Base-by-base conservation (phyloP, 768 basidiomycete genomes). In the Tulasnella sp. region DNA sequence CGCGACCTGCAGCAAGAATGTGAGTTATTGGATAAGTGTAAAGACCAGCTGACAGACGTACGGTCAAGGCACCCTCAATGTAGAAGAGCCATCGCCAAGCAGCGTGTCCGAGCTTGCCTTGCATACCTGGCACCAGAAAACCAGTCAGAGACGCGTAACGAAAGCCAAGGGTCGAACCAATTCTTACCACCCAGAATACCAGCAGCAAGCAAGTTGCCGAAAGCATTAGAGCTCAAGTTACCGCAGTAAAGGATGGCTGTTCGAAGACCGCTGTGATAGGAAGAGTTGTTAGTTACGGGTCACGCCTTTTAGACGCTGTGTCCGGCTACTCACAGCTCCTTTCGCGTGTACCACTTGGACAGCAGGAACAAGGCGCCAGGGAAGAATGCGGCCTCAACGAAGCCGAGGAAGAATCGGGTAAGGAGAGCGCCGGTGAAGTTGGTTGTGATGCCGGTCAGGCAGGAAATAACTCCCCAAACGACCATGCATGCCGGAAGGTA, bases 181-280 rank as follows among this genome's bases (percentile, higher is more conserved):
- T 11, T 13, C 61, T 29, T 67, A 40, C 85, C 85, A 80, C 88
- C 86, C 23, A 95, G 87, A 74, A 95, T 92, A 1, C 89, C 91
- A 40, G 92, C 91, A 15, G 93, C 92, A 74, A 95, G 88, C 16
- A 95, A 85, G 2, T 92, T 87, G 4, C 93, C 93, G 82, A 94
- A 93, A 0, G 93, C 93, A 85, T 94, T 95, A 76, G 89, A 90
- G 74, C 94, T 90, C 39, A 94, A 85, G 81, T 87, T 90, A 26
- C 93, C 93, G 79, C 92, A 92, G 55, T 88, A 88, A 40, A 94
- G 86, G 70, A 91, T 82, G 6, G 92, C 91, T 16, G 88, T 91
- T 74, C 92, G 86, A 73, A 90, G 85, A 55, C 91, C 93, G 73
- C 77, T 77, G 10, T 72, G 2, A 13, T 11, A 39, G 20, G 26